Evolutionary conservation across 2,329 filamentous ascomycete species (phyloP).

Genomic region (Penicillium sp.): DNA sequence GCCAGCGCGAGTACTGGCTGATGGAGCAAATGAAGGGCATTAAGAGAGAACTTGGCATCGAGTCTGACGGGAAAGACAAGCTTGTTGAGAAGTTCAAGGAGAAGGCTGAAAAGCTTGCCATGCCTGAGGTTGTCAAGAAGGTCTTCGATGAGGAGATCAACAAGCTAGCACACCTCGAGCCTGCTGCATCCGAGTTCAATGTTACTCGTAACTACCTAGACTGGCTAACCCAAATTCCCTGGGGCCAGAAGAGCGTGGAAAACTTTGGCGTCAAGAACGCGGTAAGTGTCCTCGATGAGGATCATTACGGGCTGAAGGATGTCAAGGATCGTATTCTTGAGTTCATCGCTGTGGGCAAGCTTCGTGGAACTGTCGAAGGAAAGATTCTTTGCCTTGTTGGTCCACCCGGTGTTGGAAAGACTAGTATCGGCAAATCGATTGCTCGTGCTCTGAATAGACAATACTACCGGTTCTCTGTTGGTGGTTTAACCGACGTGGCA

Average conservation of each 20-base stretch:
- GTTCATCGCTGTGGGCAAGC: slow-evolving; percentile 96
- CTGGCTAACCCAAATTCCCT: slow-evolving; percentile 97
- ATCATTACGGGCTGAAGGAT: slow-evolving; percentile 95
- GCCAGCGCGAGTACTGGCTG: slow-evolving; percentile 95
- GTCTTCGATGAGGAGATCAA: slow-evolving; percentile 98
- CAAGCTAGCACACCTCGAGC: slow-evolving; percentile 92
- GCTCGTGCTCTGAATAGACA: slow-evolving; percentile 90
- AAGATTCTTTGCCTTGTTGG: slow-evolving; percentile 98
- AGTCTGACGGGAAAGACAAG: slow-evolving; percentile 98
- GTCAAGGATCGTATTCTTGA: slow-evolving; percentile 98
- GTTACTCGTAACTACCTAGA: slow-evolving; percentile 98
- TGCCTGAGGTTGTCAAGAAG: slow-evolving; percentile 95
- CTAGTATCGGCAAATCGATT: slow-evolving; percentile 97
- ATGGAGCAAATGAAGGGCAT: slow-evolving; percentile 99
- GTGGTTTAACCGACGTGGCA: slow-evolving; percentile 92
- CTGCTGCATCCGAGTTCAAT: slow-evolving; percentile 96
- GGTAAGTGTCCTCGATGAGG: slow-evolving; percentile 85
- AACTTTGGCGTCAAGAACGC: slow-evolving; percentile 96
- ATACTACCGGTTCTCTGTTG: slow-evolving; percentile 98
- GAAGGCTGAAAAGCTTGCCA: slow-evolving; percentile 87
- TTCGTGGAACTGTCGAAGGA: slow-evolving; percentile 93
- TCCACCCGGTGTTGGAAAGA: slow-evolving; percentile 96
- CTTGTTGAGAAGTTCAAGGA: slow-evolving; percentile 96
- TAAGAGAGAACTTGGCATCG: slow-evolving; percentile 88
- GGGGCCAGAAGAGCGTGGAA: slow-evolving; percentile 91